These are phyloP conservation scores for Populus nigra DNA, from an alignment of 345 rosid species.

Conservation along the genomic window DNA sequence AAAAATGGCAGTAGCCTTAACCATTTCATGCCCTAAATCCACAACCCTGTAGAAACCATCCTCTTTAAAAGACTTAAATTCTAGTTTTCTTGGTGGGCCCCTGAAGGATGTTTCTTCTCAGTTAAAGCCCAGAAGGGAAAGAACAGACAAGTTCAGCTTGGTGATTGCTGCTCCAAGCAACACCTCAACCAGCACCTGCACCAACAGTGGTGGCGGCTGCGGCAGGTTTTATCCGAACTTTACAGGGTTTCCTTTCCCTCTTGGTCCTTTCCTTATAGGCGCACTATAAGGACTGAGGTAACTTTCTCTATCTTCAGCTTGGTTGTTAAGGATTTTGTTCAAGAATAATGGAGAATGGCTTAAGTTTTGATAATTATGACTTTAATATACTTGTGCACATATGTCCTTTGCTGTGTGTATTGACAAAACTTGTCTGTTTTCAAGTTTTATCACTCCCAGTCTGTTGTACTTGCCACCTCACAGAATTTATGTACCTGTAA, in stretches of 20 bases:
- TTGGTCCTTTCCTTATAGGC: constrained; percentile 91
- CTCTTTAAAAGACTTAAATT: constrained; percentile 34
- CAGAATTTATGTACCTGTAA: not conserved
- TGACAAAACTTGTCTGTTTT: not conserved
- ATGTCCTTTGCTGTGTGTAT: not conserved
- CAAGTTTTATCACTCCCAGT: not conserved
- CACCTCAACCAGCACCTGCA: constrained; percentile 22
- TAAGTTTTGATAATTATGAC: too few relatives aligned
- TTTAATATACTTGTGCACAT: too few relatives aligned
- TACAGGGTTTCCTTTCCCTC: constrained; percentile 96
- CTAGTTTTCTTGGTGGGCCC: constrained; percentile 46
- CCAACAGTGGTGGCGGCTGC: constrained; percentile 20
- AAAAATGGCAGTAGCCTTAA: constrained; percentile 49
- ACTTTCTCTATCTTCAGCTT: constrained; percentile 17
- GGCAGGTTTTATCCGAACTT: constrained; percentile 74
- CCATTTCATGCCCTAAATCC: constrained; percentile 56
- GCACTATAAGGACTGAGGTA: constrained; percentile 86
- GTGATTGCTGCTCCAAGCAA: constrained; percentile 54
- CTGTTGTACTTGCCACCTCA: not conserved
- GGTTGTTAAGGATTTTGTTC: not conserved
- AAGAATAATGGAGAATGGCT: not conserved
- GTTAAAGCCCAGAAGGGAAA: constrained; percentile 37
- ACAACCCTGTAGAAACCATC: constrained; percentile 40
- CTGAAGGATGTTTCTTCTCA: constrained; percentile 37
- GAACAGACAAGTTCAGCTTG: constrained; percentile 30